Percentiles rank a stretch among this genome's conserved stretches.
These are phyloP conservation scores for Articulospora tetracladia DNA, from an alignment of 495 filamentous ascomycete species.

Conservation along the genomic window DNA sequence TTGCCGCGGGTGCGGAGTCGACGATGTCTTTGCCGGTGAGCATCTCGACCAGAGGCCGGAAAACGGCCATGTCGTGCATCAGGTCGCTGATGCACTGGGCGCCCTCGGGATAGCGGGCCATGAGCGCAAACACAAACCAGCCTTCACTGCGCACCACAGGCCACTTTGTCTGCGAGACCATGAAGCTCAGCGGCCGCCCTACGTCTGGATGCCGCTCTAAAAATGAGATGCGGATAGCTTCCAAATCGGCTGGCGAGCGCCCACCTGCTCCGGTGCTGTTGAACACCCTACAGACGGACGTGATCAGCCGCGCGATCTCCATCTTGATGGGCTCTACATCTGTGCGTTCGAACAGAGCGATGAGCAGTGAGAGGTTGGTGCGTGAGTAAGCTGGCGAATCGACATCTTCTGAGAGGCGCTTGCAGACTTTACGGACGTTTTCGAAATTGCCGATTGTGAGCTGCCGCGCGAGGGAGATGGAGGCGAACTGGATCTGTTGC, in stretches of 20 bases:
- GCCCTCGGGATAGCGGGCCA: conserved; percentile 51
- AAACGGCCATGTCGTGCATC: conserved; percentile 44
- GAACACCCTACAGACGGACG: conserved; percentile 60
- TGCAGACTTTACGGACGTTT: conserved; percentile 51
- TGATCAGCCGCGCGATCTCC: conserved; percentile 65
- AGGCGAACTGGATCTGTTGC: conserved; percentile 67
- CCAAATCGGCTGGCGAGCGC: conserved; percentile 15
- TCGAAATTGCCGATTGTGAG: conserved; percentile 53
- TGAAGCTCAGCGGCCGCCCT: conserved; percentile 50
- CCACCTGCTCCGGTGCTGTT: conserved; percentile 33
- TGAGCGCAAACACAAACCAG: conserved; percentile 71
- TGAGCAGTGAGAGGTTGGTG: conserved; percentile 58
- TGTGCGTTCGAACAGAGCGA: conserved; percentile 52
- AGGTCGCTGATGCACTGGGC: conserved; percentile 44
- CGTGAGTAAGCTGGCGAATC: conserved; percentile 35
- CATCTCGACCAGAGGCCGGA: conserved; percentile 43
- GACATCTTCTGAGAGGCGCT: conserved; percentile 33
- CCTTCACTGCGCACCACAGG: conserved; percentile 68
- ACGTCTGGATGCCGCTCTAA: conserved; percentile 49
- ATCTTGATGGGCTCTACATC: conserved; percentile 65
- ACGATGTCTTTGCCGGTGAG: conserved; percentile 36
- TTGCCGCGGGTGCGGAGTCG: not conserved
- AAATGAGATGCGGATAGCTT: conserved; percentile 39
- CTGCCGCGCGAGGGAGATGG: conserved; percentile 63
- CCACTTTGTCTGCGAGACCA: conserved; percentile 66